Base-by-base conservation (phyloP, 2,329 filamentous ascomycete species). In the Cercospora sp. region DNA sequence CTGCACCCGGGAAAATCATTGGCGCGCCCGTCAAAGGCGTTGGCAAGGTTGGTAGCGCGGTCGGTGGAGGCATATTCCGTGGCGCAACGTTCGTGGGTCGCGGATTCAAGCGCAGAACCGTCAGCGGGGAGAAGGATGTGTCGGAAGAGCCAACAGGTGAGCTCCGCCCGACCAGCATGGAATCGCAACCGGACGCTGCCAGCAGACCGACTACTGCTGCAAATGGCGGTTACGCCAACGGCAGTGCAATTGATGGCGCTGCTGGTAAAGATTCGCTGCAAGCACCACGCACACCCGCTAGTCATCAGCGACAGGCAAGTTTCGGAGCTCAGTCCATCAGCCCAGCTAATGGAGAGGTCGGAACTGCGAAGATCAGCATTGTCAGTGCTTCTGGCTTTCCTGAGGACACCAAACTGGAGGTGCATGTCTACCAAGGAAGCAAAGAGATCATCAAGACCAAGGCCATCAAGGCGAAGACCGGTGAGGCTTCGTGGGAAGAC, bases 1-100 rank as follows among this genome's bases (percentile, higher is more conserved):
- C 90, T 5, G 86, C 89, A 1, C 93, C 95, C 30, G 92, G 92
- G 59, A 94, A 94, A 80, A 93, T 99, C 68, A 91, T 98, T 30
- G 94, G 94, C 42, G 95, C 90, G 18, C 96, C 95, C n/a, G 90
- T 99, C 80, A 98, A 98, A 82, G 94, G 93, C 51, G 89, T 91
- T 40, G 92, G 92, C 31, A 91, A 89, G 66, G 94, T 93, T 42
- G 90, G 87, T 13, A 89, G 87, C 2, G 86, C 82, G 20, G 88
- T 92, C 2, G 90, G 90, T 23, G 91, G 92, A 67, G 90, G 91
- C 42, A 93, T 98, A 36, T 89, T 92, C 71, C 96, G 92, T 79
- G 94, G 93, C 57, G 95, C 93, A 5, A 94, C 92, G 0, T 97
- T 98, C 84, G 84, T 99, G 72, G 91, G 91, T 73, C 91, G 92